These are phyloP conservation scores for Chalaropsis thielavioides DNA, from an alignment of 2,329 filamentous ascomycete genomes.

Conservation along the genomic window DNA sequence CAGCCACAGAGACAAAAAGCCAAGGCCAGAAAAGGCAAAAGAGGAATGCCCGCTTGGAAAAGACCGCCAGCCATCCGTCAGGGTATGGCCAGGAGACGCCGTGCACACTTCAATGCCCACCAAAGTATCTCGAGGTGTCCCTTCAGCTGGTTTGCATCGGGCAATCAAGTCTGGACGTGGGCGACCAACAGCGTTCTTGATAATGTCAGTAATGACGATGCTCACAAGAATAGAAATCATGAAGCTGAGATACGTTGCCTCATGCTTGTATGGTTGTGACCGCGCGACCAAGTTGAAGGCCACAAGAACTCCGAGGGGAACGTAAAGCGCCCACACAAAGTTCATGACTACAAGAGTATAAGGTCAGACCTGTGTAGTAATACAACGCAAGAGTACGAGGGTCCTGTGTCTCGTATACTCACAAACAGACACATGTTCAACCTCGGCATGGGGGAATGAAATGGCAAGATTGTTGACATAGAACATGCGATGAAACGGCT, in stretches of 20 bases:
- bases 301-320: slow-evolving; percentile 54
- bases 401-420: slow-evolving; percentile 24
- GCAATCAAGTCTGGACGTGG: slow-evolving; percentile 50
- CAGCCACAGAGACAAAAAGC: slow-evolving; percentile 57
- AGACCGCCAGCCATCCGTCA: slow-evolving; percentile 73
- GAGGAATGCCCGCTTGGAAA: slow-evolving; percentile 72
- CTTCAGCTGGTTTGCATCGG: slow-evolving; percentile 58
- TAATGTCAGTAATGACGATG: slow-evolving; percentile 69
- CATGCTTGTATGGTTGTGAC: slow-evolving; percentile 60
- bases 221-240: slow-evolving; percentile 63
- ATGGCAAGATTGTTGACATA: slow-evolving; percentile 71
- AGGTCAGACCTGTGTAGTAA: neutral
- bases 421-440: slow-evolving; percentile 72
- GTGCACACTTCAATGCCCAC: slow-evolving; percentile 60
- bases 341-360: slow-evolving; percentile 44
- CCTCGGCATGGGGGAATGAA: slow-evolving; percentile 69
- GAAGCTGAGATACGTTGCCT: slow-evolving; percentile 73
- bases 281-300: slow-evolving; percentile 48
- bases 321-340: slow-evolving; percentile 60
- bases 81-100: slow-evolving; percentile 48
- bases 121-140: slow-evolving; percentile 35
- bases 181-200: slow-evolving; percentile 78
- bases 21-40: slow-evolving; percentile 65
- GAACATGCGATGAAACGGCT: slow-evolving; percentile 92
- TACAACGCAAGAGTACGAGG: neutral